Evolutionary conservation across 2,329 filamentous ascomycete species (phyloP).

Genomic region (Thermochaetoides dissita): DNA sequence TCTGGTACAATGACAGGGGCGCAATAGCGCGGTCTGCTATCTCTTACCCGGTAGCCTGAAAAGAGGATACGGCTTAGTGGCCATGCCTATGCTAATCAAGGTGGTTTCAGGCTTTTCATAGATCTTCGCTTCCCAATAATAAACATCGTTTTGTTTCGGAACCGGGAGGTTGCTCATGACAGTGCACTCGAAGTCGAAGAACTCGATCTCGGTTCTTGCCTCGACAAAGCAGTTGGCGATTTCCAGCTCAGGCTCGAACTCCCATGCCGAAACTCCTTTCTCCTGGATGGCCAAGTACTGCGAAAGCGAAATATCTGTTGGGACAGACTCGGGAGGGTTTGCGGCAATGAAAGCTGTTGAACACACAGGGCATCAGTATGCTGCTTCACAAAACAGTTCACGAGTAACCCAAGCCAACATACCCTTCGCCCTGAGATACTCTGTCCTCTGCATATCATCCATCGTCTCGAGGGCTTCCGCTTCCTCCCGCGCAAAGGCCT

Average conservation of each 20-base stretch:
- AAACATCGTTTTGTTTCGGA: slow-evolving; percentile 97
- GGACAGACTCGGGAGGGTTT: slow-evolving; percentile 86
- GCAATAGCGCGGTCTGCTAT: background rate
- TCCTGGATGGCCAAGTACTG: slow-evolving; percentile 98
- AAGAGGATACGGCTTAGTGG: slow-evolving; percentile 90
- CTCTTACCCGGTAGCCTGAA: slow-evolving; percentile 78
- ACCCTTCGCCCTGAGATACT: slow-evolving; percentile 95
- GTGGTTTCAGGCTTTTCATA: slow-evolving; percentile 92
- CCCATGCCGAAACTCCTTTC: slow-evolving; percentile 98
- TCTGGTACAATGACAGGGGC: background rate
- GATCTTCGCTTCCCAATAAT: slow-evolving; percentile 98
- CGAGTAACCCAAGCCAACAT: slow-evolving; percentile 13
- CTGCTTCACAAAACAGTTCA: background rate
- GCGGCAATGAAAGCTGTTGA: slow-evolving; percentile 72
- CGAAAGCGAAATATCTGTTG: slow-evolving; percentile 93
- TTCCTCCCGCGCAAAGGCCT: slow-evolving; percentile 86
- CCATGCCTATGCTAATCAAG: slow-evolving; percentile 79
- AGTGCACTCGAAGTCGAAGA: slow-evolving; percentile 95
- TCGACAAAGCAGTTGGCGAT: slow-evolving; percentile 99
- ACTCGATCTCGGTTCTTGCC: slow-evolving; percentile 90
- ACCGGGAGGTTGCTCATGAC: slow-evolving; percentile 94
- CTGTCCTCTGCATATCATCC: slow-evolving; percentile 80
- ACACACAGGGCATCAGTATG: slow-evolving; percentile 1
- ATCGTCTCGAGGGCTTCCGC: slow-evolving; percentile 87
- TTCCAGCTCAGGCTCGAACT: slow-evolving; percentile 97